A percentile compares a stretch with the other conserved stretches of the same genome.
Conservation (phyloP, 441 rosid genomes). For the Mallotus japonicus region DNA sequence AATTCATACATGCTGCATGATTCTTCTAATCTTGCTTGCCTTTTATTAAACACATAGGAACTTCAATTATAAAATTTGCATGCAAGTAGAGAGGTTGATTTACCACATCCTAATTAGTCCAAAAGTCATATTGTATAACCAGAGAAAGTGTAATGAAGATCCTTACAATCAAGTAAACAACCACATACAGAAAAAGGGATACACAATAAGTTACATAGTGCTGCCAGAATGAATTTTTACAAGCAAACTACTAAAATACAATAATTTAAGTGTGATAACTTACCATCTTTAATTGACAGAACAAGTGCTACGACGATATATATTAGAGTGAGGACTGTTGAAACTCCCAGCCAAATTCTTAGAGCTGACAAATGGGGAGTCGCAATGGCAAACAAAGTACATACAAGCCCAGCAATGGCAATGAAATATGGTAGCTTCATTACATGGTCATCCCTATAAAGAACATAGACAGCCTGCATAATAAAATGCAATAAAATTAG, state of each 20-base stretch:
- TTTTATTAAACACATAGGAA: too few species aligned
- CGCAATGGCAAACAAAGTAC: slow-evolving; percentile 74
- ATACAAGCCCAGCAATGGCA: slow-evolving; percentile 72
- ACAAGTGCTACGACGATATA: slow-evolving; percentile 58
- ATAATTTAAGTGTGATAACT: background rate
- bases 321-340: slow-evolving; percentile 66
- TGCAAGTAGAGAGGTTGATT: too few species aligned
- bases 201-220: background rate
- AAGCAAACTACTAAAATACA: background rate
- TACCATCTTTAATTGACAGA: slow-evolving; percentile 71
- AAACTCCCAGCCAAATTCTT: slow-evolving; percentile 79
- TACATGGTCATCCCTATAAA: slow-evolving; percentile 54
- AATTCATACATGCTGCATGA: background rate
- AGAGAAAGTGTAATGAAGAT: background rate
- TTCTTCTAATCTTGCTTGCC: background rate
- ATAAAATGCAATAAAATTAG: slow-evolving; percentile 16
- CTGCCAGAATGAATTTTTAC: slow-evolving; percentile 2
- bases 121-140: background rate
- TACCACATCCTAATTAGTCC: background rate
- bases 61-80: too few species aligned
- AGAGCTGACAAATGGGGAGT: slow-evolving; percentile 86
- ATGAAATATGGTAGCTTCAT: slow-evolving; percentile 82
- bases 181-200: too few species aligned
- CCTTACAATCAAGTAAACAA: too few species aligned
- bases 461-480: slow-evolving; percentile 81